These are phyloP conservation scores for Phanerodontia chrysosporium DNA, from an alignment of 768 basidiomycete genomes.

Conservation along the genomic window DNA sequence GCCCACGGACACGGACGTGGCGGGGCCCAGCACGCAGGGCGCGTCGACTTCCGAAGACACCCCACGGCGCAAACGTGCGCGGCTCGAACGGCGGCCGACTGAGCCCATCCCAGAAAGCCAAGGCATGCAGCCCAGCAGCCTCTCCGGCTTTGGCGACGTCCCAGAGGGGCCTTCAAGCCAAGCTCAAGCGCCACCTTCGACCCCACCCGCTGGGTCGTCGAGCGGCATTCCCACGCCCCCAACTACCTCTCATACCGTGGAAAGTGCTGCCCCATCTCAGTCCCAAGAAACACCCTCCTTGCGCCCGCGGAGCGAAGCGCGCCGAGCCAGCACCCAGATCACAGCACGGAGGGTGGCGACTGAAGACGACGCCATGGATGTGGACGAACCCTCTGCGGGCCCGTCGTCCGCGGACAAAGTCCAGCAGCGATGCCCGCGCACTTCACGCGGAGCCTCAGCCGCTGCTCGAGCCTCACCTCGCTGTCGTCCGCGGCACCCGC, in stretches of 20 bases:
- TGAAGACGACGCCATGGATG: neutral
- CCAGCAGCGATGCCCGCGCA: neutral
- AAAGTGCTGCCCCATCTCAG: neutral
- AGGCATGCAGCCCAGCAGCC: neutral
- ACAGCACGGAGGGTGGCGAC: neutral
- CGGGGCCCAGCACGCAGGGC: neutral
- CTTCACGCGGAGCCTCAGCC: neutral
- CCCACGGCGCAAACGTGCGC: constrained; percentile 19
- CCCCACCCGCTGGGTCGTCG: neutral
- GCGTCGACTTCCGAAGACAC: neutral
- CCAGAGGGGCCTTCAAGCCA: neutral
- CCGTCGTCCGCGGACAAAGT: neutral
- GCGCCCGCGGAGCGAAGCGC: neutral
- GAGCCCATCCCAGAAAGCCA: neutral
- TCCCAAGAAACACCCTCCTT: neutral
- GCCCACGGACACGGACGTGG: neutral
- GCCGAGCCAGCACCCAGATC: neutral
- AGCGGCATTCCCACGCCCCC: neutral
- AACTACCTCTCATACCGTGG: neutral
- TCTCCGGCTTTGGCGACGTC: constrained; percentile 1
- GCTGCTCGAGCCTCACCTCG: constrained; percentile 2
- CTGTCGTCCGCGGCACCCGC: neutral
- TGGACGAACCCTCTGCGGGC: neutral
- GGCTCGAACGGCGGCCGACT: constrained; percentile 15
- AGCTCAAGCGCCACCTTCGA: neutral